Conservation (phyloP, 805 yeast genomes). For the Candida tibetensis region DNA sequence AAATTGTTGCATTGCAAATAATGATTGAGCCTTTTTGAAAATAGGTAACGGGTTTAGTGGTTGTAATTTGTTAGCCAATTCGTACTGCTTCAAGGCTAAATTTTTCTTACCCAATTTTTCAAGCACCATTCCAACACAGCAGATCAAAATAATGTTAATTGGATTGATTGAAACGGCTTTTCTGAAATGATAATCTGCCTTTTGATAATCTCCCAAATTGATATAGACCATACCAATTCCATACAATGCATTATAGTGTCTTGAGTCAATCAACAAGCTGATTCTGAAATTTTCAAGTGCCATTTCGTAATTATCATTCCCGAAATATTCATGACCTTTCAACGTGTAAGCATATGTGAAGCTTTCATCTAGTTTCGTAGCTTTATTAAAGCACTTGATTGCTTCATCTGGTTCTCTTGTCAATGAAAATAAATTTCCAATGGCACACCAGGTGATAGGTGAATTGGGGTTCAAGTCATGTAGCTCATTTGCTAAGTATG, state of each 20-base stretch:
- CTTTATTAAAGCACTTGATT: slow-evolving; percentile 77
- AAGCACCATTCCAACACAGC: slow-evolving; percentile 91
- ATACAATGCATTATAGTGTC: slow-evolving; percentile 92
- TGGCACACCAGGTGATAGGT: slow-evolving; percentile 87
- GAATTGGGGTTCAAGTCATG: slow-evolving; percentile 59
- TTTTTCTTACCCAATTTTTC: slow-evolving; percentile 70
- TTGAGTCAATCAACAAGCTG: slow-evolving; percentile 71
- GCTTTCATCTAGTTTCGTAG: slow-evolving; percentile 61
- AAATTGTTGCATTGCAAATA: slow-evolving; percentile 68
- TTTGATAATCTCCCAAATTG: slow-evolving; percentile 77
- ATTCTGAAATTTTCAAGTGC: slow-evolving; percentile 81
- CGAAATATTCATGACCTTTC: slow-evolving; percentile 88
- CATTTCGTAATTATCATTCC: slow-evolving; percentile 85
- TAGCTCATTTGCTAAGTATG: slow-evolving; percentile 80
- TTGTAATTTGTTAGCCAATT: slow-evolving; percentile 77
- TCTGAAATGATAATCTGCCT: slow-evolving; percentile 83
- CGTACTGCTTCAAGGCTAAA: slow-evolving; percentile 78
- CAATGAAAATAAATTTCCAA: slow-evolving; percentile 86
- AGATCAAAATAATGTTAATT: slow-evolving; percentile 79
- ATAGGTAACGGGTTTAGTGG: slow-evolving; percentile 83
- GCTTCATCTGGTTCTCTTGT: slow-evolving; percentile 87
- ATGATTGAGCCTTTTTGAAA: slow-evolving; percentile 82
- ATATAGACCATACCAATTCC: slow-evolving; percentile 94
- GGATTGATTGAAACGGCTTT: slow-evolving; percentile 90
- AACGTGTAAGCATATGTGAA: slow-evolving; percentile 89